Conservation (phyloP, 371 early-diverging fungal species). For the Parasitella parasitica region DNA sequence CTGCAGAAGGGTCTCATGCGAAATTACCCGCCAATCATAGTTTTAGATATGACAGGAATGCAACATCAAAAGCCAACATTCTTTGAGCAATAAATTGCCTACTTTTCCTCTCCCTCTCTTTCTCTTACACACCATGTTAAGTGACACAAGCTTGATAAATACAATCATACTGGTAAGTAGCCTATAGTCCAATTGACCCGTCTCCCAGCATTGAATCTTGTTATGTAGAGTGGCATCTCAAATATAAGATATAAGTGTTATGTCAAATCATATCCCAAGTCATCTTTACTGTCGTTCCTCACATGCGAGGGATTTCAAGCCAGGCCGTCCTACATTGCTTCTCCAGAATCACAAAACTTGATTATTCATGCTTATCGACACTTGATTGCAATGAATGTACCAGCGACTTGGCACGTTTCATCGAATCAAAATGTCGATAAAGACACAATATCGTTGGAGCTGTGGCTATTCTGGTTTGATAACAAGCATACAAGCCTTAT, state of each 20-base stretch:
- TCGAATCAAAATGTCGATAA: not conserved
- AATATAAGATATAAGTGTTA: conserved; percentile 40
- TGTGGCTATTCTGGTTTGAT: conserved; percentile 50
- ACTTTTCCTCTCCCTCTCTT: not conserved
- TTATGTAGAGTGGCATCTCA: conserved; percentile 37
- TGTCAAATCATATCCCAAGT: conserved; percentile 21
- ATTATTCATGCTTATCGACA: conserved; percentile 23
- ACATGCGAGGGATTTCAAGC: conserved; percentile 1
- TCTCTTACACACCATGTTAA: conserved; percentile 23
- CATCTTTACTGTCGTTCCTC: conserved; percentile 16
- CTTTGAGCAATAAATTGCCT: not conserved
- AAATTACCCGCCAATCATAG: not conserved
- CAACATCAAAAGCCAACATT: not conserved
- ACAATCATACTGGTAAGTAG: conserved; percentile 39
- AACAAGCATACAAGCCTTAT: conserved; percentile 32
- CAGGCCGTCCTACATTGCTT: not conserved
- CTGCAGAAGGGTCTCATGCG: not conserved
- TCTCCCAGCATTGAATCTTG: too few relatives aligned
- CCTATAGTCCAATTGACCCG: not conserved
- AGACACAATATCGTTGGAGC: conserved; percentile 20
- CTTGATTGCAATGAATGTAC: conserved; percentile 26
- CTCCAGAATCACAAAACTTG: conserved; percentile 6
- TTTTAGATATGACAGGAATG: not conserved
- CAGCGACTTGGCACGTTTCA: conserved; percentile 32
- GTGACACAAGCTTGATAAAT: conserved; percentile 39